Conservation (phyloP, 352 stramenopile genomes). For the Phytophthora brassicae region DNA sequence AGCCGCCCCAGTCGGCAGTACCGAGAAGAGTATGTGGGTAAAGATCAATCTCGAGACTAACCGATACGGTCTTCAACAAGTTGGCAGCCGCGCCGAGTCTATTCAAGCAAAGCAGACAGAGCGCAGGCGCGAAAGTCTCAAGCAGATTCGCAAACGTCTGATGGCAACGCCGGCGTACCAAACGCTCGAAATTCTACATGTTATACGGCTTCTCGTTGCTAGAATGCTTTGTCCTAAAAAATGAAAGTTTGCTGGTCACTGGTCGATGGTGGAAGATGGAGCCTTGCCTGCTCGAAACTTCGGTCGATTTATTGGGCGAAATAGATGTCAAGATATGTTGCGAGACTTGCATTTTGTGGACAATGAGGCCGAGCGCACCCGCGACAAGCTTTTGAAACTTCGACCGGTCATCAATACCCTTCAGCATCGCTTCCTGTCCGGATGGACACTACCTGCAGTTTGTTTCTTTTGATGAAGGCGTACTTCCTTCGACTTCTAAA, state of each 20-base stretch:
- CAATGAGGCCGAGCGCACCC: conserved; percentile 1
- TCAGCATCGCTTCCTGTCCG: conserved; percentile 8
- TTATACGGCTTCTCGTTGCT: conserved; percentile 23
- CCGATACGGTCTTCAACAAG: no score
- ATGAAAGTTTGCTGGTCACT: conserved; percentile 16
- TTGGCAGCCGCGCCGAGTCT: not conserved
- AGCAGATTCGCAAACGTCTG: not conserved
- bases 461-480: not conserved
- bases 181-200: conserved; percentile 14
- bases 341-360: conserved; percentile 20
- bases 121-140: not conserved
- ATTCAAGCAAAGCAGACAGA: not conserved
- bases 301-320: conserved; percentile 16
- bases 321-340: conserved; percentile 17
- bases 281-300: conserved; percentile 14
- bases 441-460: not conserved
- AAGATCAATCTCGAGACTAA: not conserved
- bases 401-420: not conserved
- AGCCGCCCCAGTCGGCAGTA: no score
- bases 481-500: no score
- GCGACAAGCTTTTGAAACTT: not conserved
- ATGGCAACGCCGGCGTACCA: not conserved
- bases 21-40: not conserved
- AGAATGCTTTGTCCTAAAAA: conserved; percentile 22
- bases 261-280: conserved; percentile 17